A percentile compares a stretch with the other conserved stretches of the same genome.
These are phyloP conservation scores for Camellia oleifera DNA, from an alignment of 179 eudicot genomes.

Conservation along the genomic window DNA sequence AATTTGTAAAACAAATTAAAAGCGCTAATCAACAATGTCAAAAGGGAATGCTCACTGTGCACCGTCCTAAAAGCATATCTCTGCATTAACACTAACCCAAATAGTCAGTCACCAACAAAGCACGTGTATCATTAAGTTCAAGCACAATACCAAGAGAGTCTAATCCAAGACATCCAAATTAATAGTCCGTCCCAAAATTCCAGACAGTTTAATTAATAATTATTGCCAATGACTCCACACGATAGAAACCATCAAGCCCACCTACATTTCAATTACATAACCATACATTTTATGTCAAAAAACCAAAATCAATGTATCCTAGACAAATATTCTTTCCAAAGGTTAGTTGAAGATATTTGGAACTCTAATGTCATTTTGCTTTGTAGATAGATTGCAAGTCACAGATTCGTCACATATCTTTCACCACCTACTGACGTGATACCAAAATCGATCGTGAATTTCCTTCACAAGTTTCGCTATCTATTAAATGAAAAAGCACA, in stretches of 20 bases:
- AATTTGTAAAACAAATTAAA: not conserved
- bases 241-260: not conserved
- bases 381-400: not conserved
- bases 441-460: not conserved
- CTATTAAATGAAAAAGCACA: not conserved
- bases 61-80: not conserved
- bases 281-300: not conserved
- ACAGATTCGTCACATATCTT: not conserved
- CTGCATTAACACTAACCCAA: not conserved
- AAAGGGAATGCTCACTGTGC: not conserved
- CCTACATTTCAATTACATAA: too few relatives aligned
- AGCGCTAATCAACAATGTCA: not conserved
- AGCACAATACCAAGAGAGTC: too few relatives aligned
- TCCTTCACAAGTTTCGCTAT: not conserved
- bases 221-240: too few relatives aligned
- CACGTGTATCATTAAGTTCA: too few relatives aligned
- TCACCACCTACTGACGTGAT: too few relatives aligned
- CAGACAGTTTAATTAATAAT: too few relatives aligned
- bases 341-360: not conserved
- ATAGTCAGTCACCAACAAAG: too few relatives aligned
- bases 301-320: not conserved
- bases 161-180: too few relatives aligned
- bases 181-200: too few relatives aligned
- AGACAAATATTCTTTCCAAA: not conserved
- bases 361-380: not conserved